Base-by-base conservation (phyloP, 129 eudicot genomes). In the Flaveria ramosissima region DNA sequence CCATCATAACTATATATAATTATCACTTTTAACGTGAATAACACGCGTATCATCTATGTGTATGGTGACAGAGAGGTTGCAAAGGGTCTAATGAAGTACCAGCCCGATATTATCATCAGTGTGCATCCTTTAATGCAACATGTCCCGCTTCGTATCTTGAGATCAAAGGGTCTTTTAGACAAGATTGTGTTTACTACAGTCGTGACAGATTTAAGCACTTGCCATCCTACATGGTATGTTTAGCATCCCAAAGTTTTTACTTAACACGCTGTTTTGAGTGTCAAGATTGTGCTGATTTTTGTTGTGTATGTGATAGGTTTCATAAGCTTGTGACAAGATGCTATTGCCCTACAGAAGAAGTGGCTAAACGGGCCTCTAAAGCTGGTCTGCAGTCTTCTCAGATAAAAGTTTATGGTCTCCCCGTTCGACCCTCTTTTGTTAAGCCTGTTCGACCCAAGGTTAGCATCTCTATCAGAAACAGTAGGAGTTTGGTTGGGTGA, bases 81-180 rank as follows among this genome's bases (percentile, higher is more conserved):
- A 41, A 89, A 84, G 78, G 99, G 97, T 71, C 81, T 94, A 86
- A 89, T 94, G 93, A 91, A 94, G 83, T 94, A 94, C 88, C 84
- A 78, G 73, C 97, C 99, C 56, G 99, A 94, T 86, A 89, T 94
- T 20, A 94, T 94, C 76, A 91, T 94, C 79, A 94, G 97, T 41
- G 99, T 94, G 75, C 99, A 94, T 86, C 99, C 99, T 56, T 71
- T 94, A 66, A 94, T 94, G 99, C 99, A 94, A 78, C 99, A 94
- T 72, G 99, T 94, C 52, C 97, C 99, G 8, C 99, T 94, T 72
- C 97, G 97, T 50, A 71, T 94, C 73, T 85, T 94, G 88, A 87
- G 97, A 82, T 75, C 97, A 61, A 94, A 85, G 84, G 97, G 99
- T 72, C 92, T 94, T 27, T 78, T 94, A 79, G 81, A 94, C 77